Conservation (phyloP, 1,284 basidiomycete species). For the Schizopora paradoxa region DNA sequence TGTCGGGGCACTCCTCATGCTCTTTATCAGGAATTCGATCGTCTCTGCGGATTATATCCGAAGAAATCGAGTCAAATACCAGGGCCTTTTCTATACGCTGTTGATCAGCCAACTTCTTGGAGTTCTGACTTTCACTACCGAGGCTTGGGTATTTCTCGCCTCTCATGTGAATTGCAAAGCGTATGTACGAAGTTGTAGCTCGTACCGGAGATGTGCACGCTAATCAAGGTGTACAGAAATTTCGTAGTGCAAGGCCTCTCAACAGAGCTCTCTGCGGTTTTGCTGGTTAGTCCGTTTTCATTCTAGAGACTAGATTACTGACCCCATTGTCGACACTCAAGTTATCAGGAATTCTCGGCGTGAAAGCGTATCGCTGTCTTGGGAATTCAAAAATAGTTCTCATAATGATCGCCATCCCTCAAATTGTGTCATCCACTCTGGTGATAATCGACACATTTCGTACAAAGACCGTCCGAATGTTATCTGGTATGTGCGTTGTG, state of each 20-base stretch:
- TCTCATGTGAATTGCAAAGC: slow-evolving; percentile 31
- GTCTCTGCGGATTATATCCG: slow-evolving; percentile 48
- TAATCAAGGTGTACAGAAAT: slow-evolving; percentile 30
- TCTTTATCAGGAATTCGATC: slow-evolving; percentile 52
- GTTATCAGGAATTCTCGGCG: slow-evolving; percentile 59
- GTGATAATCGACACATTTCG: slow-evolving; percentile 39
- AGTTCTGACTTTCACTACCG: slow-evolving; percentile 38
- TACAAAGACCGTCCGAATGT: slow-evolving; percentile 34
- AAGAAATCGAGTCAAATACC: slow-evolving; percentile 55
- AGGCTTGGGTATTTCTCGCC: slow-evolving; percentile 44
- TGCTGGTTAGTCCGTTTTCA: slow-evolving; percentile 36
- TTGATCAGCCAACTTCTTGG: slow-evolving; percentile 53
- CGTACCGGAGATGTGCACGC: slow-evolving; percentile 8
- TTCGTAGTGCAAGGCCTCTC: slow-evolving; percentile 34
- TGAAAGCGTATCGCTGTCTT: slow-evolving; percentile 63
- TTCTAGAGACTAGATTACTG: background rate
- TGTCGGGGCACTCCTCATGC: slow-evolving; percentile 41
- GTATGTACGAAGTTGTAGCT: slow-evolving; percentile 35
- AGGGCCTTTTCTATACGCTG: slow-evolving; percentile 50
- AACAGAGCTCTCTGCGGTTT: slow-evolving; percentile 37
- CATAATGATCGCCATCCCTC: slow-evolving; percentile 36
- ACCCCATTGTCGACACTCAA: slow-evolving; percentile 25
- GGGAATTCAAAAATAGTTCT: slow-evolving; percentile 51
- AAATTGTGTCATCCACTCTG: slow-evolving; percentile 36
- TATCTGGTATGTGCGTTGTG: slow-evolving; percentile 37